Percentiles rank a stretch among this genome's conserved stretches.
Conservation (phyloP, 345 rosid species). For the Citrus australasica region DNA sequence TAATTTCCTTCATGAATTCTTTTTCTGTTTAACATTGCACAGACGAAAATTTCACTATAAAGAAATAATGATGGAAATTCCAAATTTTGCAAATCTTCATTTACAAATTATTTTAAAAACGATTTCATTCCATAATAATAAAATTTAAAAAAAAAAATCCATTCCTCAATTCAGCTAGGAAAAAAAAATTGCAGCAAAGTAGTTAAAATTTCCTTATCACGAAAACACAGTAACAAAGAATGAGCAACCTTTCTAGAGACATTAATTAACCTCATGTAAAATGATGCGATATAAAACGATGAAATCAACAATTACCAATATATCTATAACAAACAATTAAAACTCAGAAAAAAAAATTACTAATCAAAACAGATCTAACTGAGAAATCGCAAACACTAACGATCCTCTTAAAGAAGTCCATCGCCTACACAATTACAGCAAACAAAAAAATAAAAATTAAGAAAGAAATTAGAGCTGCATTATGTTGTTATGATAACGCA, state of each 20-base stretch:
- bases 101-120: not conserved
- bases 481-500: not conserved
- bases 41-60: not conserved
- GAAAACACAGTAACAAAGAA: not conserved
- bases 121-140: not conserved
- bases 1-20: not conserved
- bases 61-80: not conserved
- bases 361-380: conserved; percentile 7
- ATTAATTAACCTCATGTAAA: not conserved
- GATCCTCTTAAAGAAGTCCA: not conserved
- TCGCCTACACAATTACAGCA: not conserved
- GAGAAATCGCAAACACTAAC: not conserved
- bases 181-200: not conserved
- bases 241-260: not conserved
- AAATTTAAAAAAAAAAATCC: too few species aligned
- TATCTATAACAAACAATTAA: not conserved
- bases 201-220: not conserved
- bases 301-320: not conserved
- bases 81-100: not conserved
- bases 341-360: not conserved
- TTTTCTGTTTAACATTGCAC: not conserved
- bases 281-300: not conserved
- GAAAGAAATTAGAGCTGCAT: not conserved
- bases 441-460: not conserved
- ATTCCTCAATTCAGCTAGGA: not conserved